These are phyloP conservation scores for Lathyrus oleraceus DNA, from an alignment of 306 rosid genomes.

Conservation along the genomic window DNA sequence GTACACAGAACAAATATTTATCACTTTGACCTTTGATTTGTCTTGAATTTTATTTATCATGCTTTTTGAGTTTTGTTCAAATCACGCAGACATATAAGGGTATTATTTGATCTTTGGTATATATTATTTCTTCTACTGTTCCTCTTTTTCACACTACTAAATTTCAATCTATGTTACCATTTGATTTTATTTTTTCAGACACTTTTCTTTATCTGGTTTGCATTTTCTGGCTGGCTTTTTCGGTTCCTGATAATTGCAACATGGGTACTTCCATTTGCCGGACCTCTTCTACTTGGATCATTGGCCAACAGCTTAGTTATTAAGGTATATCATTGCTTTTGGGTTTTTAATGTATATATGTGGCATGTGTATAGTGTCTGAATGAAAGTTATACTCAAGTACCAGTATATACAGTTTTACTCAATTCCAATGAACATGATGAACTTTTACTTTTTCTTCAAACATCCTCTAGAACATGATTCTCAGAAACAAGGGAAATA, in stretches of 20 bases:
- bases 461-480: neutral
- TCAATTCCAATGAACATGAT: neutral
- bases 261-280: conserved; percentile 95
- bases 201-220: conserved; percentile 90
- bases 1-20: neutral
- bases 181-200: conserved; percentile 56
- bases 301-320: conserved; percentile 76
- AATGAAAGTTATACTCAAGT: neutral
- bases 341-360: neutral
- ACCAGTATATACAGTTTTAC: neutral
- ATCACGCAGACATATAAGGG: neutral
- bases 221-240: conserved; percentile 95
- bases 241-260: conserved; percentile 69
- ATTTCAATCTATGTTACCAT: neutral
- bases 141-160: conserved; percentile 1
- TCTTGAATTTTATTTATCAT: neutral
- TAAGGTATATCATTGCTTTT: conserved; percentile 61
- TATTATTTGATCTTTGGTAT: neutral
- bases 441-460: neutral
- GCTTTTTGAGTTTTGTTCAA: neutral
- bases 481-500: neutral
- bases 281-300: conserved; percentile 87
- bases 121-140: neutral
- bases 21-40: neutral
- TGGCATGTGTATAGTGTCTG: neutral